These are phyloP conservation scores for Tetracladium setigerum DNA, from an alignment of 495 filamentous ascomycete species.

Conservation along the genomic window DNA sequence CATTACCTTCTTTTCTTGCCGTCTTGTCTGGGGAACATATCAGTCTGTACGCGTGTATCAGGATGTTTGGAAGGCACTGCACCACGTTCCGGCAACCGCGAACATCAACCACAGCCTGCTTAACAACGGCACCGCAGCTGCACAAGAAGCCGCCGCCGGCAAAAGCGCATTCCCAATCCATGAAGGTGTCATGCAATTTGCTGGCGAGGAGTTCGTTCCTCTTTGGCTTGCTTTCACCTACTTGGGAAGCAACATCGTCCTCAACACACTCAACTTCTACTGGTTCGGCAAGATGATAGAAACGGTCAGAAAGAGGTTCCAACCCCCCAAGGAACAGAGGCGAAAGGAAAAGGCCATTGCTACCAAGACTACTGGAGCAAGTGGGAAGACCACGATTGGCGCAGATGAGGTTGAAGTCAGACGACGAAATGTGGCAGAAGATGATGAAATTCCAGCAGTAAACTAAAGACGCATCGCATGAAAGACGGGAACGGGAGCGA, in stretches of 20 bases:
- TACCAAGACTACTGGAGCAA: slow-evolving; percentile 19
- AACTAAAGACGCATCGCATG: no score
- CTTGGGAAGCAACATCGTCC: slow-evolving; percentile 63
- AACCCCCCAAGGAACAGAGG: slow-evolving; percentile 41
- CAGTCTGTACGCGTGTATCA: slow-evolving; percentile 66
- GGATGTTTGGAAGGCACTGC: slow-evolving; percentile 67
- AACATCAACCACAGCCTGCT: slow-evolving; percentile 23
- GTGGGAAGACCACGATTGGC: slow-evolving; percentile 19
- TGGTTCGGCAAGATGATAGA: slow-evolving; percentile 98
- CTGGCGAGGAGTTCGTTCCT: slow-evolving; percentile 49
- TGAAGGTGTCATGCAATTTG: slow-evolving; percentile 32
- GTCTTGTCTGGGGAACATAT: slow-evolving; percentile 87
- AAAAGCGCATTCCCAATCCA: slow-evolving; percentile 23
- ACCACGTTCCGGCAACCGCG: slow-evolving; percentile 27
- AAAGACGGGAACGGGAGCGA: no score
- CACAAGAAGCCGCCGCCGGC: slow-evolving; percentile 15
- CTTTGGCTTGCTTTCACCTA: slow-evolving; percentile 76
- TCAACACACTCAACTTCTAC: slow-evolving; percentile 87
- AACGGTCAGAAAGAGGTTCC: slow-evolving; percentile 82
- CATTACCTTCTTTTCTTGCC: slow-evolving; percentile 75
- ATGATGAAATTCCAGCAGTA: slow-evolving; percentile 1
- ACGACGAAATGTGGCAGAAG: slow-evolving; percentile 13
- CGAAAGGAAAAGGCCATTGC: slow-evolving; percentile 22
- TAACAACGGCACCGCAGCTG: slow-evolving; percentile 27
- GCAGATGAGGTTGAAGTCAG: slow-evolving; percentile 24